These are phyloP conservation scores for Cercospora sp. DNA, from an alignment of 2,329 filamentous ascomycete species.

Conservation along the genomic window DNA sequence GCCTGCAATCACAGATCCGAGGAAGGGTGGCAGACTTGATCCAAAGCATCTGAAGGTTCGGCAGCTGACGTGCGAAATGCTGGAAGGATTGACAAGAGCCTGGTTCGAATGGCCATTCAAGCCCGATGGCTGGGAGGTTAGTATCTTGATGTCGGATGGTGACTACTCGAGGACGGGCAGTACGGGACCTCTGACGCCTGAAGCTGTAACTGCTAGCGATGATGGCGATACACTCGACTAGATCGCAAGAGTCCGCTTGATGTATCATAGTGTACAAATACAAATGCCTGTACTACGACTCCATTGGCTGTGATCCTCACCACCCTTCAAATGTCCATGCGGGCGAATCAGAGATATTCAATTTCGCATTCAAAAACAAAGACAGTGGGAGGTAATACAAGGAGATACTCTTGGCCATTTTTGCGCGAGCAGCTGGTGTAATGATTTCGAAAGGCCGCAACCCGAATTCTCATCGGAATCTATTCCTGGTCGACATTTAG, in stretches of 20 bases:
- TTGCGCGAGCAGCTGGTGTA: background rate
- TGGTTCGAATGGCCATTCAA: slow-evolving; percentile 68
- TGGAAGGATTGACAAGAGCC: slow-evolving; percentile 58
- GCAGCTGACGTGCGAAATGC: slow-evolving; percentile 55
- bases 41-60: slow-evolving; percentile 50
- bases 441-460: background rate
- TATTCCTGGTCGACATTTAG: background rate
- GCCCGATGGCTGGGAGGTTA: slow-evolving; percentile 31
- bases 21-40: slow-evolving; percentile 48
- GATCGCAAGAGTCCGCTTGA: background rate
- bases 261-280: background rate
- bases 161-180: background rate
- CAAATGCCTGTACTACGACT: background rate
- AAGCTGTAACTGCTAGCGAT: slow-evolving; percentile 9
- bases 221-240: background rate
- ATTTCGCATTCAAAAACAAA: background rate
- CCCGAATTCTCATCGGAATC: background rate
- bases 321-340: background rate
- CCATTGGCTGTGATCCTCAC: background rate
- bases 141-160: slow-evolving; percentile 13
- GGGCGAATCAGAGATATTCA: background rate
- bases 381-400: background rate
- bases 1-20: slow-evolving; percentile 52
- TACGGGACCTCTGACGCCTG: slow-evolving; percentile 3
- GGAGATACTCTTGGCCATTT: background rate